phyloP scores from a whole-genome alignment of 352 stramenopile genomes.

The Salisapilia sapeloensis region DNA sequence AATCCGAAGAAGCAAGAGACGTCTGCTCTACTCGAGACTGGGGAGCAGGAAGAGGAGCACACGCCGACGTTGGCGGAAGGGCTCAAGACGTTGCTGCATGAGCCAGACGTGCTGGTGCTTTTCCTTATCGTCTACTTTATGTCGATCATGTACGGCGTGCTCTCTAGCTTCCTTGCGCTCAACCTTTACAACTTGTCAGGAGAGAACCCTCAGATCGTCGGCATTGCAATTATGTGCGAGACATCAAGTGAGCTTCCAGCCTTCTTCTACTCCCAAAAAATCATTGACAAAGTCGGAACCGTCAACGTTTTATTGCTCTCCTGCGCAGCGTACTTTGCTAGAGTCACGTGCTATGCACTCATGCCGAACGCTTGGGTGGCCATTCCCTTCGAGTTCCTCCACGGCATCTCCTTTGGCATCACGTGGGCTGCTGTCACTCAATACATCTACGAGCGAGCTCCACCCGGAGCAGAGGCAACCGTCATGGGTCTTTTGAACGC shows the following conservation, averaged over 20 bases:
- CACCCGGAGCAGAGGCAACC: constrained; percentile 37
- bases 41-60: constrained; percentile 1
- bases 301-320: constrained; percentile 58
- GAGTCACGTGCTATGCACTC: constrained; percentile 51
- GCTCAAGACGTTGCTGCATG: constrained; percentile 13
- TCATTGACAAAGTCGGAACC: constrained; percentile 51
- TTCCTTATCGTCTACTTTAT: constrained; percentile 63
- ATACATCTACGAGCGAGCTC: constrained; percentile 52
- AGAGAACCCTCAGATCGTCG: constrained; percentile 54
- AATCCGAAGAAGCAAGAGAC: constrained; percentile 3
- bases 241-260: constrained; percentile 61
- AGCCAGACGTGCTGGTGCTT: constrained; percentile 47
- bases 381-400: constrained; percentile 68
- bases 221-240: constrained; percentile 65
- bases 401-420: constrained; percentile 57
- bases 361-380: constrained; percentile 67
- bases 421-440: constrained; percentile 57
- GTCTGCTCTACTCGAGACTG: background rate
- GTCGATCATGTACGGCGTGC: constrained; percentile 63
- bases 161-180: constrained; percentile 71
- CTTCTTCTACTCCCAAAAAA: constrained; percentile 61
- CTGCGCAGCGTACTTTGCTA: constrained; percentile 42
- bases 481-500: constrained; percentile 67
- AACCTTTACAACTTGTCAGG: constrained; percentile 69
- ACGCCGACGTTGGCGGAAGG: constrained; percentile 26